These are phyloP conservation scores for Nicotiana tabacum DNA, from an alignment of 257 asterid species.

Conservation along the genomic window DNA sequence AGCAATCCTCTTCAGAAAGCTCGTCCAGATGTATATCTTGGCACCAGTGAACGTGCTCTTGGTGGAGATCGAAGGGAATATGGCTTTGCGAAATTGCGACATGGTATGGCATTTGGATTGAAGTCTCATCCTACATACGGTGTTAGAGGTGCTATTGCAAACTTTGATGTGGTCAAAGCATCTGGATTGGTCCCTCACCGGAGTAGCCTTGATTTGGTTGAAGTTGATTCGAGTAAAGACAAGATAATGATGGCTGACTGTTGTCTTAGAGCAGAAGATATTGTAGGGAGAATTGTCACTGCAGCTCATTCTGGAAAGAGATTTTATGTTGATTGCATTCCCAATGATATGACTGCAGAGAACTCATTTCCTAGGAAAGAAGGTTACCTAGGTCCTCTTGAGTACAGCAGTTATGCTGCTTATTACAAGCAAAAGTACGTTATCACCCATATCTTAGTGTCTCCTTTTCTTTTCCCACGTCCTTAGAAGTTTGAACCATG, in stretches of 20 bases:
- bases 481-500: not conserved
- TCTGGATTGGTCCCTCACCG: conserved; percentile 75
- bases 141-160: conserved; percentile 93
- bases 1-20: conserved; percentile 94
- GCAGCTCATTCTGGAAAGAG: conserved; percentile 99
- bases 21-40: conserved; percentile 96
- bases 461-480: conserved; percentile 10
- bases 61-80: conserved; percentile 98
- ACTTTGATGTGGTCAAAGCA: conserved; percentile 92
- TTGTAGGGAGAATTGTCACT: conserved; percentile 81
- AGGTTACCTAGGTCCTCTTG: conserved; percentile 98
- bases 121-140: conserved; percentile 95
- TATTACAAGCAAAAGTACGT: conserved; percentile 95
- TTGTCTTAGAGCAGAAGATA: conserved; percentile 50
- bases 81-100: conserved; percentile 89
- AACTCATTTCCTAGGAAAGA: conserved; percentile 97
- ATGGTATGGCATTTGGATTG: conserved; percentile 73
- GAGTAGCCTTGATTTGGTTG: conserved; percentile 34
- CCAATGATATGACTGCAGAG: conserved; percentile 91
- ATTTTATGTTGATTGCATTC: conserved; percentile 91
- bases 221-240: conserved; percentile 35
- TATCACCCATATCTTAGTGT: conserved; percentile 10
- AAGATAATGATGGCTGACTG: conserved; percentile 82
- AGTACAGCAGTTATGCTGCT: conserved; percentile 93
- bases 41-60: conserved; percentile 86